These are phyloP conservation scores for Ceratocystis variospora DNA, from an alignment of 2,329 filamentous ascomycete genomes.

Conservation along the genomic window DNA sequence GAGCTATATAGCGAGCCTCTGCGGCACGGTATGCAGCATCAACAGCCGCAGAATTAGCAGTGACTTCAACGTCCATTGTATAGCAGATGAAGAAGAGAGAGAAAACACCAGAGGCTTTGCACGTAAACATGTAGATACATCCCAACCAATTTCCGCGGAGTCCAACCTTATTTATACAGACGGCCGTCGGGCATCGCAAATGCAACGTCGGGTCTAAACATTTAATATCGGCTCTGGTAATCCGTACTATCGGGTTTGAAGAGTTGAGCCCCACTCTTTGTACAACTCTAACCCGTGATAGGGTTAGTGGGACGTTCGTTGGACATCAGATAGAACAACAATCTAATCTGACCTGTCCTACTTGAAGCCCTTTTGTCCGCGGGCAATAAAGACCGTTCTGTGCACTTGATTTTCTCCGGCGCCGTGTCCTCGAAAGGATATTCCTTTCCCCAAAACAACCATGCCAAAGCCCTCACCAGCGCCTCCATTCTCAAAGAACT, in stretches of 20 bases:
- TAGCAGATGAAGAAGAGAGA: not conserved
- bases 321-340: not conserved
- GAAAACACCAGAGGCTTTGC: not conserved
- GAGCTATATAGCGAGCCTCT: conserved; percentile 6
- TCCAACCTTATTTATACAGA: not conserved
- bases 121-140: not conserved
- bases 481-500: conserved; percentile 52
- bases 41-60: conserved; percentile 13
- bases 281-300: not conserved
- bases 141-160: not conserved
- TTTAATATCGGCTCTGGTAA: not conserved
- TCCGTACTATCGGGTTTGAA: not conserved
- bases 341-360: not conserved
- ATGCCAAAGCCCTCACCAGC: conserved; percentile 43
- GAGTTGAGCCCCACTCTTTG: not conserved
- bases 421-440: conserved; percentile 30
- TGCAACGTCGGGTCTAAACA: not conserved
- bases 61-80: not conserved
- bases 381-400: conserved; percentile 29
- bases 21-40: conserved; percentile 17
- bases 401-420: conserved; percentile 29
- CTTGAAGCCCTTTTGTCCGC: conserved; percentile 21
- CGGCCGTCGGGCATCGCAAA: not conserved
- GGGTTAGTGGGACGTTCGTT: not conserved
- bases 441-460: conserved; percentile 36